These are phyloP conservation scores for Hydnum rufescens DNA, from an alignment of 768 basidiomycete species.

Conservation along the genomic window DNA sequence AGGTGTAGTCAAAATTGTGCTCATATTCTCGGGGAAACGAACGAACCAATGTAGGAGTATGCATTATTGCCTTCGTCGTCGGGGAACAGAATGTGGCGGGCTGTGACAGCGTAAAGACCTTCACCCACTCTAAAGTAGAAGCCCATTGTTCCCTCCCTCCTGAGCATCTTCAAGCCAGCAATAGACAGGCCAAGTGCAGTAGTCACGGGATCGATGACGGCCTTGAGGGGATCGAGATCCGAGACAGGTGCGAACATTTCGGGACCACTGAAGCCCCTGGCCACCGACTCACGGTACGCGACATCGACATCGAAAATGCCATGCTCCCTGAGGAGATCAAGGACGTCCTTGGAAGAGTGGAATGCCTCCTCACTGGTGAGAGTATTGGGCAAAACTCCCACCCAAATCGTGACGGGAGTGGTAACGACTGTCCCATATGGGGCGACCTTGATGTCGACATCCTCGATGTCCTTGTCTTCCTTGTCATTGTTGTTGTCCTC, in stretches of 20 bases:
- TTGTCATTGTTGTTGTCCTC: not conserved
- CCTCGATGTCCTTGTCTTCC: conserved; percentile 11
- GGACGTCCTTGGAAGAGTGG: conserved; percentile 18
- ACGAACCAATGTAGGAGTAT: conserved; percentile 18
- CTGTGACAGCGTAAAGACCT: conserved; percentile 10
- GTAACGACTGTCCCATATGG: not conserved
- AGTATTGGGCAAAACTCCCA: conserved; percentile 20
- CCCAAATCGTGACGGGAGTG: conserved; percentile 20
- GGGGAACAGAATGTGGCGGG: conserved; percentile 11
- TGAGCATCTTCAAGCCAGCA: conserved; percentile 7
- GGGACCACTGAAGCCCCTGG: conserved; percentile 16
- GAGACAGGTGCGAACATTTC: conserved; percentile 18
- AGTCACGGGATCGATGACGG: conserved; percentile 17
- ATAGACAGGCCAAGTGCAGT: conserved; percentile 9
- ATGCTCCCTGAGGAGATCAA: conserved; percentile 18
- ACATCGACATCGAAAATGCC: conserved; percentile 21
- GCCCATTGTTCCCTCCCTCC: conserved; percentile 8
- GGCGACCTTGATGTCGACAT: too few relatives aligned
- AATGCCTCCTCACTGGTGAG: conserved; percentile 16
- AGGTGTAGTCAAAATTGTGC: conserved; percentile 16
- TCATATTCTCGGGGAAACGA: conserved; percentile 15
- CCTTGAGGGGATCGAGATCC: conserved; percentile 17
- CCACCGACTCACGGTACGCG: conserved; percentile 20
- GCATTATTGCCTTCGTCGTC: conserved; percentile 13
- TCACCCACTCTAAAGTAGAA: conserved; percentile 8